Evolutionary conservation across 1,139 yeast genomes (phyloP).

Genomic region (Debaryomycetaceae sp.): DNA sequence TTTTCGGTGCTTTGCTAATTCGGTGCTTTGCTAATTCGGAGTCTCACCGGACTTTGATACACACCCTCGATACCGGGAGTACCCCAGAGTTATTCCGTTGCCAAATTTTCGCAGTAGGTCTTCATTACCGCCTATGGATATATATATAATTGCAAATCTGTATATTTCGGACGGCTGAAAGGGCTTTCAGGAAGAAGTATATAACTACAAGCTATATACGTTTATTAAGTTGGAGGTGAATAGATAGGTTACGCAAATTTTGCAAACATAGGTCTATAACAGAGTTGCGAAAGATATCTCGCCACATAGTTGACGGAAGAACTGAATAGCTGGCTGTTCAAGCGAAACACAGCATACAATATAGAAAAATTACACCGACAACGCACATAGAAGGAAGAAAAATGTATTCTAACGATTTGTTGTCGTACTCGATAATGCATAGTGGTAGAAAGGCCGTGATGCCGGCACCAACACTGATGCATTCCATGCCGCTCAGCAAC

Average conservation of each 20-base stretch:
- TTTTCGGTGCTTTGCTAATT: background rate
- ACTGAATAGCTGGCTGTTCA: no score
- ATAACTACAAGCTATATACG: background rate
- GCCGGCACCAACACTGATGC: slow-evolving; percentile 7
- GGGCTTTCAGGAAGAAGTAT: background rate
- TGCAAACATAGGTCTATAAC: no score
- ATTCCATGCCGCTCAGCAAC: slow-evolving; percentile 3
- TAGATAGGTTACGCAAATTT: no score
- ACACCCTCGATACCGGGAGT: slow-evolving; percentile 9
- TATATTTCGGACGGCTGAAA: background rate
- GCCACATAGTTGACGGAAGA: no score
- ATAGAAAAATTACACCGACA: background rate
- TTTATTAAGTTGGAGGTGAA: no score
- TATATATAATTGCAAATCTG: background rate
- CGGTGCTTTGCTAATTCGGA: slow-evolving; percentile 5
- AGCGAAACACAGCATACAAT: no score
- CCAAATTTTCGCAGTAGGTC: slow-evolving; percentile 5
- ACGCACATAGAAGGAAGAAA: background rate
- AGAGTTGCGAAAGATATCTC: no score
- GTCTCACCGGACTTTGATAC: slow-evolving; percentile 4
- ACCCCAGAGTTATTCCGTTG: slow-evolving; percentile 13
- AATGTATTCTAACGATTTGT: slow-evolving; percentile 28
- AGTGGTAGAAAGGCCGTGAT: slow-evolving; percentile 12
- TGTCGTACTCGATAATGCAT: slow-evolving; percentile 35
- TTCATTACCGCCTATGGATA: background rate